These are phyloP conservation scores for Kondoa subrosea DNA, from an alignment of 768 basidiomycete species.

Conservation along the genomic window DNA sequence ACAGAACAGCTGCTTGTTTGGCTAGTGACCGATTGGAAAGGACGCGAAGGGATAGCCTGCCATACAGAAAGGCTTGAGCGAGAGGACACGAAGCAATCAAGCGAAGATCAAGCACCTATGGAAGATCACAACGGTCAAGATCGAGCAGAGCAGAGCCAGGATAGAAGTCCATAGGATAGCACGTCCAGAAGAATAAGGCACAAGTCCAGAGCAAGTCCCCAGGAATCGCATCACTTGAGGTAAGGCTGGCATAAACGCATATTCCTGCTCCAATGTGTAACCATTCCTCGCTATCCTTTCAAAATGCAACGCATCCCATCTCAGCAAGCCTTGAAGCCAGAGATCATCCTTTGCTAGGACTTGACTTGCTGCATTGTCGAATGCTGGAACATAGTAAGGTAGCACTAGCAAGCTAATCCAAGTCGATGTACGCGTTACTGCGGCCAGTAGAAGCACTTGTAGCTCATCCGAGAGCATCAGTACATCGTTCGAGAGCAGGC, in stretches of 20 bases:
- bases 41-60: slow-evolving; percentile 38
- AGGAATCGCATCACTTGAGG: slow-evolving; percentile 41
- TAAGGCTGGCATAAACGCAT: slow-evolving; percentile 68
- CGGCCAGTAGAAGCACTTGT: not conserved
- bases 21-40: slow-evolving; percentile 12
- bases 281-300: slow-evolving; percentile 45
- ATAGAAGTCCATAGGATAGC: slow-evolving; percentile 17
- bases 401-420: not conserved
- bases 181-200: not conserved
- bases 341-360: slow-evolving; percentile 4
- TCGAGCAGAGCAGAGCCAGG: slow-evolving; percentile 23
- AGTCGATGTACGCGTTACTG: not conserved
- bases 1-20: slow-evolving; percentile 38
- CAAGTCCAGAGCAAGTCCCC: slow-evolving; percentile 16
- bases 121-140: slow-evolving; percentile 27
- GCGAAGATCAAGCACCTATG: slow-evolving; percentile 34
- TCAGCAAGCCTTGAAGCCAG: slow-evolving; percentile 33
- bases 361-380: not conserved
- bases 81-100: slow-evolving; percentile 32
- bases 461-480: not conserved
- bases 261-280: slow-evolving; percentile 56
- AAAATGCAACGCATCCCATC: slow-evolving; percentile 87
- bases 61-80: slow-evolving; percentile 26
- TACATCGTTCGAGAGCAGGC: not conserved
- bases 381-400: not conserved